Evolutionary conservation across 306 rosid species (phyloP).

Genomic region (barrel medic (Medicago truncatula)): DNA sequence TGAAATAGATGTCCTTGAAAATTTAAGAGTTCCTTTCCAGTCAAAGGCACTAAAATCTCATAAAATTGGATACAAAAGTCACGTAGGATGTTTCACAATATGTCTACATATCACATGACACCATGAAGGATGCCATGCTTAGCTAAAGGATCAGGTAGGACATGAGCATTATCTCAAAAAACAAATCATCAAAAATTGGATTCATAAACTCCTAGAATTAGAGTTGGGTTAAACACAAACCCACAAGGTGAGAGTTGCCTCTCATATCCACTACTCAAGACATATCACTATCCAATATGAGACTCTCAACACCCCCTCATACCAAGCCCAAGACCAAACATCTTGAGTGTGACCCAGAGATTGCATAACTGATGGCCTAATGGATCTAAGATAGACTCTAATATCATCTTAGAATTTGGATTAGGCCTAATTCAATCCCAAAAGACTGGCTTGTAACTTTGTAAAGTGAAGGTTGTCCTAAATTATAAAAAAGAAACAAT

Average conservation of each 20-base stretch:
- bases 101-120: not conserved
- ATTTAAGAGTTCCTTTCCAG: not conserved
- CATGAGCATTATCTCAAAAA: not conserved
- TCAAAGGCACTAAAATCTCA: conserved; percentile 2
- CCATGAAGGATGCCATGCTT: not conserved
- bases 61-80: not conserved
- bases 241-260: not conserved
- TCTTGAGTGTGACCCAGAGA: not conserved
- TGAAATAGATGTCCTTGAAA: not conserved
- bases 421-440: not conserved
- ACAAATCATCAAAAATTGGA: conserved; percentile 12
- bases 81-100: not conserved
- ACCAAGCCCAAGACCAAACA: not conserved
- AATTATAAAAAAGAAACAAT: not conserved
- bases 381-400: not conserved
- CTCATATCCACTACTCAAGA: not conserved
- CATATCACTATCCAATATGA: not conserved
- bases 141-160: not conserved
- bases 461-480: not conserved
- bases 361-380: not conserved
- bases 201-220: not conserved
- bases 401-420: not conserved
- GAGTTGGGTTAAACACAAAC: not conserved
- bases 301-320: not conserved
- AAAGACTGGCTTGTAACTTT: not conserved